phyloP scores from a whole-genome alignment of 768 basidiomycete species.

The Xerocomus spinulosus region DNA sequence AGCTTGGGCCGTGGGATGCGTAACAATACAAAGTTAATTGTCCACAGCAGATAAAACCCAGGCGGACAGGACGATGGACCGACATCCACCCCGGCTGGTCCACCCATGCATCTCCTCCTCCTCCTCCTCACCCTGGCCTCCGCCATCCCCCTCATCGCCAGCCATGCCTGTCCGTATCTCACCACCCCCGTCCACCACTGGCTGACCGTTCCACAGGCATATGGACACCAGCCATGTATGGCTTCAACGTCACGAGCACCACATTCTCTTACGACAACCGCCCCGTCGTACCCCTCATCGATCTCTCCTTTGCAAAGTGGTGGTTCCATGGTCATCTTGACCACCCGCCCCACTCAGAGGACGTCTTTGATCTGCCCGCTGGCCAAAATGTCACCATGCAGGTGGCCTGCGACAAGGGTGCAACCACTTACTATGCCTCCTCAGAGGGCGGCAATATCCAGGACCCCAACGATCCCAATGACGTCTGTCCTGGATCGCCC shows the following conservation, averaged over 20 bases:
- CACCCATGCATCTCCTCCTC: conserved; percentile 7
- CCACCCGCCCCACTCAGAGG: conserved; percentile 51
- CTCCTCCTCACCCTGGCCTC: neutral
- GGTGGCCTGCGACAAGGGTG: conserved; percentile 56
- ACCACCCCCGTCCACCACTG: neutral
- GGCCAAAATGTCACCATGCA: conserved; percentile 51
- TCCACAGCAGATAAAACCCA: neutral
- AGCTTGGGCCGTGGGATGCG: no score
- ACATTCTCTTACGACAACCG: conserved; percentile 62
- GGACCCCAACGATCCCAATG: conserved; percentile 42
- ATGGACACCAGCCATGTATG: conserved; percentile 58
- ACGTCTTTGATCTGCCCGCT: conserved; percentile 57
- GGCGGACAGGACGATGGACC: no score
- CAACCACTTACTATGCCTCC: conserved; percentile 52
- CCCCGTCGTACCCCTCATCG: conserved; percentile 41
- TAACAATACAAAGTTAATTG: no score
- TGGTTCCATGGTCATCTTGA: conserved; percentile 64
- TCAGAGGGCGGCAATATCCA: conserved; percentile 52
- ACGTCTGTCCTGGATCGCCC: conserved; percentile 48
- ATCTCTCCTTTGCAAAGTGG: conserved; percentile 40
- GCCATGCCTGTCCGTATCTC: conserved; percentile 17
- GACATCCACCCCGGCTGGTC: conserved; percentile 18
- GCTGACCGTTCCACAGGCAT: conserved; percentile 33
- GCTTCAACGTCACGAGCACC: conserved; percentile 59
- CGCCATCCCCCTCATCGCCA: conserved; percentile 6